These are phyloP conservation scores for Astragalus glycyphyllos DNA, from an alignment of 306 rosid species.

Conservation along the genomic window DNA sequence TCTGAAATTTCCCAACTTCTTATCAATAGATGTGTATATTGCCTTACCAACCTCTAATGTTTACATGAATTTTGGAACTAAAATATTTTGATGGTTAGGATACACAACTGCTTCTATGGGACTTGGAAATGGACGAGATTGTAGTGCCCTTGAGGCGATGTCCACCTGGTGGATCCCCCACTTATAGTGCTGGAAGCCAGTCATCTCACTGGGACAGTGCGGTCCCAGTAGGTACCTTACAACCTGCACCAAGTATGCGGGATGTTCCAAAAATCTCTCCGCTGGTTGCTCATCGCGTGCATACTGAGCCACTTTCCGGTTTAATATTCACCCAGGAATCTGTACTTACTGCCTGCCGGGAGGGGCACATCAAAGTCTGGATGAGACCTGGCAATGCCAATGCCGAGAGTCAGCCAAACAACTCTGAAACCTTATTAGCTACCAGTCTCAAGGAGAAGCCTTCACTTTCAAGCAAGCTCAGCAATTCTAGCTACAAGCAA, in stretches of 20 bases:
- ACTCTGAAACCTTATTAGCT: constrained; percentile 55
- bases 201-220: constrained; percentile 92
- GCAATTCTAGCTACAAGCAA: constrained; percentile 65
- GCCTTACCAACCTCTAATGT: background rate
- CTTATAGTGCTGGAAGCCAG: constrained; percentile 90
- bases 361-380: constrained; percentile 93
- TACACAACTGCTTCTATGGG: constrained; percentile 94
- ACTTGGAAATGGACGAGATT: constrained; percentile 88
- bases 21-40: background rate
- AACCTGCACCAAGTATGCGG: constrained; percentile 89
- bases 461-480: constrained; percentile 56
- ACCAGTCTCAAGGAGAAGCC: constrained; percentile 75
- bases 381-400: constrained; percentile 66
- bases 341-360: constrained; percentile 88
- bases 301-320: constrained; percentile 93
- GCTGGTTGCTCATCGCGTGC: constrained; percentile 83
- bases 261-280: constrained; percentile 92
- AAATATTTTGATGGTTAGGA: constrained; percentile 63
- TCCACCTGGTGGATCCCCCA: constrained; percentile 94
- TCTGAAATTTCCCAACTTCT: background rate
- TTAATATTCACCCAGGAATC: constrained; percentile 85
- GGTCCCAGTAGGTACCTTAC: constrained; percentile 80
- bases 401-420: constrained; percentile 67
- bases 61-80: constrained; percentile 6
- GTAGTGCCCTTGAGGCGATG: constrained; percentile 83